Evolutionary conservation across 2,329 filamentous ascomycete species (phyloP), one percentile per base, ranked within the genome.

Genomic region (Cladosporium sphaerospermum): DNA sequence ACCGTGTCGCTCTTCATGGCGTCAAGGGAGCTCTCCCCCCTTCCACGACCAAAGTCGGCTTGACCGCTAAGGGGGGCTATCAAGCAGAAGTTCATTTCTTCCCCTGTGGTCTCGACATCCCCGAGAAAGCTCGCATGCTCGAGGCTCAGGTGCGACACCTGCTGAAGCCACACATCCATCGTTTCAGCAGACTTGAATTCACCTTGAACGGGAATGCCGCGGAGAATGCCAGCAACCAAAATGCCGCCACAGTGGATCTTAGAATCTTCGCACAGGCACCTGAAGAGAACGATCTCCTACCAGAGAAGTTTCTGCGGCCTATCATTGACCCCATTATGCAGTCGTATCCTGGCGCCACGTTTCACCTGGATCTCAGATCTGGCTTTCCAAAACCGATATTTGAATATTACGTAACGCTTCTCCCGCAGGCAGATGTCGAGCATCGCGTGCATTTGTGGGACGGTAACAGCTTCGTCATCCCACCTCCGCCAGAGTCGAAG

Each of bases 1-100:
- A 81, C 57, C 71, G 77, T 6, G 75, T 81, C 1, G 71, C 73
- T 2, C 52, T 81, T 10, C 69, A 68, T 19, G 75, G 75, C 14
- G 67, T 77, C 16, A 67, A 68, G 46, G 71, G 69, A 8, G 64
- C 66, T 2, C 69, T 74, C 0, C 76, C 77, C 3, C 76, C 76
- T 4, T 68, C 74, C 7, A 79, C 76, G 0, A 79, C 75, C 9
- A 79, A 79, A 61, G 67, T 75, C 14, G 75, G 74, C 13, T 62
- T 78, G 50, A 75, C 74, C 1, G 74, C 73, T 0, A 64, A 63
- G 16, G 74, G 73, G 9, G 75, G 75, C 34, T 76, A 71, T 58
- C 73, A 77, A 61, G 74, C 74, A 8, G 74, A 78, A 59, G 63
- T 67, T 2, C 68, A 67, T 41, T 76, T 69, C 60, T 77, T 71